A percentile compares a stretch with the other conserved stretches of the same genome.
Conservation (phyloP, 2,329 filamentous ascomycete species). For the Diaporthe aspalathi region DNA sequence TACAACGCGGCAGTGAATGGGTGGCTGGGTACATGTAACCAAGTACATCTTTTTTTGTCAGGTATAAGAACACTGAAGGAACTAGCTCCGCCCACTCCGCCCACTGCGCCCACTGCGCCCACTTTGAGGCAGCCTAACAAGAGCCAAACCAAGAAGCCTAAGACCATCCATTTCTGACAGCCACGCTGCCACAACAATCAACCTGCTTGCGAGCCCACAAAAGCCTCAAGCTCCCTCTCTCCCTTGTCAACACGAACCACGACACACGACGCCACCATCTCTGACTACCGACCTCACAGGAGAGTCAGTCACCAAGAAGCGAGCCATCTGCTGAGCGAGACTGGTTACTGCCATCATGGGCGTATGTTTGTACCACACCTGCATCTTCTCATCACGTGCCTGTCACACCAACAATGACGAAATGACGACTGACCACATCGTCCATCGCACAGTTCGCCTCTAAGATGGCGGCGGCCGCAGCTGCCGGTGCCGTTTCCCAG, state of each 20-base stretch:
- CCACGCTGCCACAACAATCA: background rate
- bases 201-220: background rate
- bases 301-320: background rate
- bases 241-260: background rate
- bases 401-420: background rate
- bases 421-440: background rate
- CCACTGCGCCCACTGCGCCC: too few relatives aligned
- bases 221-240: too few relatives aligned
- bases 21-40: background rate
- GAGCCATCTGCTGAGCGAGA: background rate
- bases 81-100: background rate
- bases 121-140: conserved; percentile 11
- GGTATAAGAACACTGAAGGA: background rate
- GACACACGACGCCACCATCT: too few relatives aligned
- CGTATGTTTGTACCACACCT: background rate
- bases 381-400: background rate
- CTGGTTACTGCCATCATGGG: background rate
- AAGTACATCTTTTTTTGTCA: too few relatives aligned
- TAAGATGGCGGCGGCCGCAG: conserved; percentile 9
- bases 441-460: conserved; percentile 11
- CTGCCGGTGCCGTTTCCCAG: conserved; percentile 1
- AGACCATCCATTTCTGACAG: background rate
- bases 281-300: too few relatives aligned
- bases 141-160: background rate
- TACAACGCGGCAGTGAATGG: background rate